Evolutionary conservation across 2,329 filamentous ascomycete genomes (phyloP), one percentile per base, ranked within the genome.

Genomic region (Epichloe coenophiala): DNA sequence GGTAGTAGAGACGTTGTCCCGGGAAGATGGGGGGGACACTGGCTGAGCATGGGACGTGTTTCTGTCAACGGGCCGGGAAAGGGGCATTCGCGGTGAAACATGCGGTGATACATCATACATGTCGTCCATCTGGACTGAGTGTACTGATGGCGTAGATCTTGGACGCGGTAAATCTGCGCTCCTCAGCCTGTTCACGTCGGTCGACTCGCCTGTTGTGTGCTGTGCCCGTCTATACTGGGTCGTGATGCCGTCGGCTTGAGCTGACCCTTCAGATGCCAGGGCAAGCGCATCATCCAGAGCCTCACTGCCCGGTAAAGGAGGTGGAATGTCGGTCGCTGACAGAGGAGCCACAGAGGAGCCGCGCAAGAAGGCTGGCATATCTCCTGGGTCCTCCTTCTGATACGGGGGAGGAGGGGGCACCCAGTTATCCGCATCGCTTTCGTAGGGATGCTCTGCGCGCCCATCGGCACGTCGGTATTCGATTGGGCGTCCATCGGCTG

Each of bases 341-440:
- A 63, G 57, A 19, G 71, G 68, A 45, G 69, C 61, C 45, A 74
- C 65, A 35, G 68, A 60, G 36, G 70, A 66, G 48, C 77, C 73
- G 33, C 77, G 75, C 55, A 81, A 56, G 54, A 81, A 81, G 2
- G 68, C 72, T 1, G 78, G 77, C 50, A 78, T 55, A 57, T 79
- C 76, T 9, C 71, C 72, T 0, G 77, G 77, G 45, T 80, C 77
- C 0, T 85, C 81, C 50, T 79, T 77, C 40, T 81, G 79, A 59
- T 94, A 94, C 1, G 86, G 86, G 88, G 88, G 88, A 8, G 88
- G 88, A 5, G 88, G 88, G 5, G 87, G 86, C 4, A 89, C 84
- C 88, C 88, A 94, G 58, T 90, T 88, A 59, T 93, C 88, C 4
- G 87, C 86, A 62, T 93, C 87, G 55, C 86, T 91, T 65, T 93